Percentiles rank a stretch among this genome's conserved stretches.
phyloP scores from a whole-genome alignment of 2,329 filamentous ascomycete species.

The Calonectria honghensis region DNA sequence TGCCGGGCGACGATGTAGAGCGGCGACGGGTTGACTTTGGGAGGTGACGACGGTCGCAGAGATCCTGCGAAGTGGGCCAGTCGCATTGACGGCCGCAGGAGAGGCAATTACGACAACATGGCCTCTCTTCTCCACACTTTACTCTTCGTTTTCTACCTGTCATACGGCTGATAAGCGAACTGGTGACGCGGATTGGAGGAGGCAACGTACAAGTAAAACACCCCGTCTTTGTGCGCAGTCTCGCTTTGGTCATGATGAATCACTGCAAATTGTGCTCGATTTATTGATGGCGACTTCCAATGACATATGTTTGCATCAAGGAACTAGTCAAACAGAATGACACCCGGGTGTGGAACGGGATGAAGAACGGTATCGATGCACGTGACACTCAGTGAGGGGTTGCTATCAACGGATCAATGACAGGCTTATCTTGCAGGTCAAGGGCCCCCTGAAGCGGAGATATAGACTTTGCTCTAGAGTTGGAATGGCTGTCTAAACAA shows the following conservation, averaged over 20 bases:
- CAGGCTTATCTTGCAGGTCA: slow-evolving; percentile 19
- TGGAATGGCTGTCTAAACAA: background rate
- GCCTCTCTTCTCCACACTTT: slow-evolving; percentile 40
- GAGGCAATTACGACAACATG: slow-evolving; percentile 39
- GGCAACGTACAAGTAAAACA: slow-evolving; percentile 36
- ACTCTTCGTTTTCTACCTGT: slow-evolving; percentile 38
- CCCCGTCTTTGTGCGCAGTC: slow-evolving; percentile 35
- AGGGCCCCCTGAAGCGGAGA: slow-evolving; percentile 17
- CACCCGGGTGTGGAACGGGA: background rate
- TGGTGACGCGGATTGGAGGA: background rate
- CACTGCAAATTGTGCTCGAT: background rate
- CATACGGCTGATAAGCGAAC: background rate
- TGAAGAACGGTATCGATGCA: background rate
- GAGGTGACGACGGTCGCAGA: slow-evolving; percentile 31
- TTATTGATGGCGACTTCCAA: background rate
- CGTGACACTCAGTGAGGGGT: slow-evolving; percentile 15
- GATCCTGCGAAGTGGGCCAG: slow-evolving; percentile 37
- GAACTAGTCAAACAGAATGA: background rate
- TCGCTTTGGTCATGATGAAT: slow-evolving; percentile 25
- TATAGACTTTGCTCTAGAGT: slow-evolving; percentile 1
- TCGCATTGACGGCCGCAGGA: slow-evolving; percentile 22
- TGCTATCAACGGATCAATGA: slow-evolving; percentile 4
- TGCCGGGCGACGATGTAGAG: background rate
- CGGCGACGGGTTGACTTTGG: background rate
- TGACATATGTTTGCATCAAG: background rate